Evolutionary conservation across 805 yeast genomes (phyloP).

Genomic region (Brettanomyces anomalus): DNA sequence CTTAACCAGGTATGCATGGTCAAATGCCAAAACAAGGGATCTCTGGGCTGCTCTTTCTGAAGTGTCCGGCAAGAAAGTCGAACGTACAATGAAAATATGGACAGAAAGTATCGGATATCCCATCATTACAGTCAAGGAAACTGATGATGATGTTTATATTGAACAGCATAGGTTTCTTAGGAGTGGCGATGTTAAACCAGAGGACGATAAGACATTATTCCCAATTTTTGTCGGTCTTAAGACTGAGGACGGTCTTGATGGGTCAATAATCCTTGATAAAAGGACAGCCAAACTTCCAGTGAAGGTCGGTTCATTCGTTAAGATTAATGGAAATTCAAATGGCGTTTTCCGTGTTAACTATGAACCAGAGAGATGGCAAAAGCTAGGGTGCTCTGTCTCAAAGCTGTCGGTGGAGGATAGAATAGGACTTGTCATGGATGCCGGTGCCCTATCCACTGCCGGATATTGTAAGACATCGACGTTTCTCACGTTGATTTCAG

Average conservation of each 20-base stretch:
- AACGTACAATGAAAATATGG: conserved; percentile 61
- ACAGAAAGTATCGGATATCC: conserved; percentile 71
- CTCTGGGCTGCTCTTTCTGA: conserved; percentile 61
- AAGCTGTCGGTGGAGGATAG: conserved; percentile 40
- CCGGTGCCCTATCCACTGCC: conserved; percentile 39
- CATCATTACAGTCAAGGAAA: conserved; percentile 40
- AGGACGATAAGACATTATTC: conserved; percentile 52
- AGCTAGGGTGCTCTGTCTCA: conserved; percentile 30
- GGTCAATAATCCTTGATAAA: conserved; percentile 19
- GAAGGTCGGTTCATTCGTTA: conserved; percentile 26
- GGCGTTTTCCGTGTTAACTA: conserved; percentile 51
- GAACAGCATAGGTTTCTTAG: conserved; percentile 56
- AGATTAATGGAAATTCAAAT: conserved; percentile 41
- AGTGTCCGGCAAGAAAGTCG: conserved; percentile 59
- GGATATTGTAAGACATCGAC: conserved; percentile 37
- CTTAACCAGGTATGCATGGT: conserved; percentile 52
- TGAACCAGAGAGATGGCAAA: conserved; percentile 27
- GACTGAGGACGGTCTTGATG: conserved; percentile 20
- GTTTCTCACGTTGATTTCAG: conserved; percentile 36
- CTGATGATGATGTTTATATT: conserved; percentile 26
- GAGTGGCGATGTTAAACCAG: conserved; percentile 57
- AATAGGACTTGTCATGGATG: conserved; percentile 49
- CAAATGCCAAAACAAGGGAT: conserved; percentile 67
- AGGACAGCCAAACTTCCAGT: conserved; percentile 14
- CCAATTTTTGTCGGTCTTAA: conserved; percentile 42